These are phyloP conservation scores for Phytophthora europaea DNA, from an alignment of 352 stramenopile genomes.

Conservation along the genomic window DNA sequence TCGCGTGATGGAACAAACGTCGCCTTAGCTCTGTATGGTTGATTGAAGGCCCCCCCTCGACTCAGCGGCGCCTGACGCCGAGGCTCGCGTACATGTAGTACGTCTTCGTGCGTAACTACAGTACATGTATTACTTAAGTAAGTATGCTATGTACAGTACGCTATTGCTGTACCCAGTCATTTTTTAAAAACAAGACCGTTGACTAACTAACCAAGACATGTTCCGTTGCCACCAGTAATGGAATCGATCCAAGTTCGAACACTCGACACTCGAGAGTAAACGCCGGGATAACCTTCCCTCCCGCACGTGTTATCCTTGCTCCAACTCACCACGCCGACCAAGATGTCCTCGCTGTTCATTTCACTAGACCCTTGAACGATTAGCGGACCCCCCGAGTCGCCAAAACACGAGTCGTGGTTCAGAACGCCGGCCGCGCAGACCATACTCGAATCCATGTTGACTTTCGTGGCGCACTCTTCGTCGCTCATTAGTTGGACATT, in stretches of 20 bases:
- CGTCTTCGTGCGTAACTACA: too few species aligned
- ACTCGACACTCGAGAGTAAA: slow-evolving; percentile 64
- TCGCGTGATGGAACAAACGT: not conserved
- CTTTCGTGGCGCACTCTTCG: slow-evolving; percentile 35
- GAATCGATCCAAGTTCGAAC: slow-evolving; percentile 49
- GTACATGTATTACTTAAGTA: too few species aligned
- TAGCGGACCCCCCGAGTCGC: slow-evolving; percentile 62
- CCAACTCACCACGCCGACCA: slow-evolving; percentile 63
- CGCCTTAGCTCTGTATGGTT: not conserved
- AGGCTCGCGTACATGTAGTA: too few species aligned
- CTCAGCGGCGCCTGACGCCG: not conserved
- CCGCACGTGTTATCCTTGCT: slow-evolving; percentile 51
- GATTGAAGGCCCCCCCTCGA: not conserved
- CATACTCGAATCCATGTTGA: slow-evolving; percentile 45
- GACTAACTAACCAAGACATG: slow-evolving; percentile 13
- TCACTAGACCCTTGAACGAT: slow-evolving; percentile 12
- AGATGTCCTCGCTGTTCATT: slow-evolving; percentile 19
- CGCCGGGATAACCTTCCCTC: slow-evolving; percentile 39
- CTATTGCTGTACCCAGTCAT: too few species aligned
- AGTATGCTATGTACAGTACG: too few species aligned
- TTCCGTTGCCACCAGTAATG: slow-evolving; percentile 24
- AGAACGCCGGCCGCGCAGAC: slow-evolving; percentile 53
- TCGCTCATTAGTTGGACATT: slow-evolving; percentile 46
- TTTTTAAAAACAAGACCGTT: too few species aligned
- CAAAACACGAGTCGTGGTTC: slow-evolving; percentile 54